phyloP scores from a whole-genome alignment of 257 asterid species.

The Solanum sitiens region DNA sequence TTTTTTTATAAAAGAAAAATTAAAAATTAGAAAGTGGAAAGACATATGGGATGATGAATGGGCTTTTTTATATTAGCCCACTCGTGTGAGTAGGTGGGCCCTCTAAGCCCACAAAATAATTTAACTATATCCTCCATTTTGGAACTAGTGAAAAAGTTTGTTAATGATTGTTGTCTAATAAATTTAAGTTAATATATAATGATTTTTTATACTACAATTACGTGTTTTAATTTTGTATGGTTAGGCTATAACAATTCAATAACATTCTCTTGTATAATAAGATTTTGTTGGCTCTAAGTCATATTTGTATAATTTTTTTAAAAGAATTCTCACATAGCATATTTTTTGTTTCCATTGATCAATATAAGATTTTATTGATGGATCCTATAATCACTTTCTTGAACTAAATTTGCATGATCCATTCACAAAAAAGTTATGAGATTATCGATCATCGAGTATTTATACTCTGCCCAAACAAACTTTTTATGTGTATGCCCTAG shows the following conservation, averaged over 20 bases:
- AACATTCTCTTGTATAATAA: not conserved
- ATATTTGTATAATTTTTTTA: not conserved
- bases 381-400: not conserved
- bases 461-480: rapidly evolving
- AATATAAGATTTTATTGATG: too few relatives aligned
- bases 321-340: not conserved
- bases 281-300: not conserved
- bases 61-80: not conserved
- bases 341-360: not conserved
- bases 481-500: not conserved
- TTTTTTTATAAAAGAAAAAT: not conserved
- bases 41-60: not conserved
- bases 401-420: not conserved
- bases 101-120: not conserved
- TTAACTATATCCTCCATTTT: not conserved
- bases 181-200: not conserved
- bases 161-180: not conserved
- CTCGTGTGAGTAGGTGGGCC: not conserved
- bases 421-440: too few relatives aligned
- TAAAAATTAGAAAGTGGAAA: not conserved
- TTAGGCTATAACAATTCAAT: not conserved
- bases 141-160: not conserved
- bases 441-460: too few relatives aligned
- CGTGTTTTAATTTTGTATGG: not conserved
- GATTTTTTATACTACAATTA: not conserved